These are phyloP conservation scores for Agrocybe praecox DNA, from an alignment of 768 basidiomycete species.

Conservation along the genomic window DNA sequence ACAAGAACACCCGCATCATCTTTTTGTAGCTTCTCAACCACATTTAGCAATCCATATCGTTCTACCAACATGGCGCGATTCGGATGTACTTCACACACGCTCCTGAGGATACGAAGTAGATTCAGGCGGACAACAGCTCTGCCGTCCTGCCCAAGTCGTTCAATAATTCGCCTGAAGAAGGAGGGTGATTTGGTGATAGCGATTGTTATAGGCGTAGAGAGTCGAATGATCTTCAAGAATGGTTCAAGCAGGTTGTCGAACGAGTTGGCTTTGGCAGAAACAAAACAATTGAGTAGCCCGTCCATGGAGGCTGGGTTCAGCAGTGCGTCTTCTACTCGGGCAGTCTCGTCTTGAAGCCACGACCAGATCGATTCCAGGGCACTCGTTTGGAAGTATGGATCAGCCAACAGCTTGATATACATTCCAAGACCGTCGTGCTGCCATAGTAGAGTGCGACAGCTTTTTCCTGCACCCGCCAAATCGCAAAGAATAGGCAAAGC, in stretches of 20 bases:
- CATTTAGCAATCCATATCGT: slow-evolving; percentile 76
- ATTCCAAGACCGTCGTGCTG: slow-evolving; percentile 87
- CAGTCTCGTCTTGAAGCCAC: slow-evolving; percentile 96
- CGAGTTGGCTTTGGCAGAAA: slow-evolving; percentile 82
- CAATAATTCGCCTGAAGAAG: slow-evolving; percentile 88
- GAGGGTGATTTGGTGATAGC: slow-evolving; percentile 74
- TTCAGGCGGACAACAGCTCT: slow-evolving; percentile 92
- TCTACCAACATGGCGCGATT: slow-evolving; percentile 83
- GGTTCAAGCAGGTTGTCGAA: slow-evolving; percentile 94
- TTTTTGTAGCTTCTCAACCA: slow-evolving; percentile 79
- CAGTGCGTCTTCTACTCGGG: slow-evolving; percentile 89
- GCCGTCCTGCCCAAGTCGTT: slow-evolving; percentile 67
- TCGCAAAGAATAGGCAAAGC: slow-evolving; percentile 97
- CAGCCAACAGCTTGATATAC: slow-evolving; percentile 78
- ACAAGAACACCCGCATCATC: slow-evolving; percentile 83
- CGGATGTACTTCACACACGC: slow-evolving; percentile 89
- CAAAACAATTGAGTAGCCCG: slow-evolving; percentile 76
- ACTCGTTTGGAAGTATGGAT: slow-evolving; percentile 91
- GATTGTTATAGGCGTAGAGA: slow-evolving; percentile 74
- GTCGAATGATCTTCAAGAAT: slow-evolving; percentile 87
- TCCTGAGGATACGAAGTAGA: slow-evolving; percentile 80
- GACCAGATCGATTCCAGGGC: slow-evolving; percentile 89
- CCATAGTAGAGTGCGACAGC: slow-evolving; percentile 87
- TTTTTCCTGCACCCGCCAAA: slow-evolving; percentile 93
- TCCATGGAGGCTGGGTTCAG: slow-evolving; percentile 67